Evolutionary conservation across 2,329 filamentous ascomycete species (phyloP).

Genomic region (Diplodia scrobiculata): DNA sequence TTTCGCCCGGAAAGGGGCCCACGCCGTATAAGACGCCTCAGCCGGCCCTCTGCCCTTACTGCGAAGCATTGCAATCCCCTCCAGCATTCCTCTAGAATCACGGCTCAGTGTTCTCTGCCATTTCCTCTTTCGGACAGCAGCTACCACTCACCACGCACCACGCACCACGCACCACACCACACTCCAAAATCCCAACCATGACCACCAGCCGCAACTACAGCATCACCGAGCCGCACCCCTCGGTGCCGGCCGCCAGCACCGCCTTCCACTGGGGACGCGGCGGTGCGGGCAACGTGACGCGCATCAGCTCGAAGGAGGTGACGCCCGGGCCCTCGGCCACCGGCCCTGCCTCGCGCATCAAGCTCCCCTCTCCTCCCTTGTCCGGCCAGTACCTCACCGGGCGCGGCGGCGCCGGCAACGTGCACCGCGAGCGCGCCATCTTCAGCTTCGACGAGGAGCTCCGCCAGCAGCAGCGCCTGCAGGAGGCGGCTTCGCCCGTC

Average conservation of each 20-base stretch:
- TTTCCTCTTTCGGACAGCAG: constrained; percentile 25
- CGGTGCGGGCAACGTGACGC: constrained; percentile 61
- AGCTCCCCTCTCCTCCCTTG: constrained; percentile 51
- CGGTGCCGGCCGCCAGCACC: constrained; percentile 50
- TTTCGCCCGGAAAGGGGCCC: constrained; percentile 21
- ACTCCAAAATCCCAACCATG: constrained; percentile 36
- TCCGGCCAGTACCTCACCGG: constrained; percentile 64
- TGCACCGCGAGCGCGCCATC: constrained; percentile 61
- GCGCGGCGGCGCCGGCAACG: constrained; percentile 69
- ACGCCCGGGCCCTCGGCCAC: constrained; percentile 51
- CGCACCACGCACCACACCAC: constrained; percentile 1
- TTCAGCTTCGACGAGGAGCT: constrained; percentile 71
- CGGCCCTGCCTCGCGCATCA: constrained; percentile 54
- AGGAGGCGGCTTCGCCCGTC: constrained; percentile 59
- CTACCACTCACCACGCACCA: neutral
- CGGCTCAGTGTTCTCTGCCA: constrained; percentile 18
- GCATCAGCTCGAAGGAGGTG: constrained; percentile 58
- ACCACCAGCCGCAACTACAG: constrained; percentile 49
- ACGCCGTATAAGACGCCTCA: constrained; percentile 25
- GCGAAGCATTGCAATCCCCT: neutral
- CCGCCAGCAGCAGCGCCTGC: constrained; percentile 58
- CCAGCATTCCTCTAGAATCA: neutral
- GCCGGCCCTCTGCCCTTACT: neutral
- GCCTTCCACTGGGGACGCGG: constrained; percentile 59
- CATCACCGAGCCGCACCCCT: constrained; percentile 64